Evolutionary conservation across 169 alveolate species (phyloP), one percentile per base, ranked within the genome.

Genomic region (Eimeria tenella): DNA sequence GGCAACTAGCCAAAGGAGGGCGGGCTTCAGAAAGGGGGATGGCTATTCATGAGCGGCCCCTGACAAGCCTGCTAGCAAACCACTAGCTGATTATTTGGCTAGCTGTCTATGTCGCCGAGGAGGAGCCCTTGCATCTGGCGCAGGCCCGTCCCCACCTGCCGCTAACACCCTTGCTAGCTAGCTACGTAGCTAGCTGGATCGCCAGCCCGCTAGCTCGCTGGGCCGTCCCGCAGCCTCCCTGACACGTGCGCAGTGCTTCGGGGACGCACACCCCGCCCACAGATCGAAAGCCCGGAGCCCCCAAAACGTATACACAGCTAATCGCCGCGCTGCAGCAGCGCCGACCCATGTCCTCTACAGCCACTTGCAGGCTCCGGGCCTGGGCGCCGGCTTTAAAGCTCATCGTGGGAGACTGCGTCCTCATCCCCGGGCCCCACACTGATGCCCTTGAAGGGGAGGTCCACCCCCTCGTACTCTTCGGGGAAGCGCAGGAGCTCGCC

Each of bases 401-500:
- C 93, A 25, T 86, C 93, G 84, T 86, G 93, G 21, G 60, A n/a
- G 23, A 56, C 53, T 3, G 50, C 93, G n/a, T 42, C 84, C 42
- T 86, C 73, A 68, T 60, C 81, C 49, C 65, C 55, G 42, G 77
- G 71, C 19, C 77, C 84, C 19, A 19, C 15, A 55, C 68, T 56
- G 49, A 70, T 68, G 84, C 60, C 73, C 31, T 70, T 65, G 93
- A 68, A 86, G 25, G 93, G 93, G 70, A 86, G 60, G 10, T 86
- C 84, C 6, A 86, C 49, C 58, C 93, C 93, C 53, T 65, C 62
- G 84, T 86, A 86, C n/a, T 86, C 93, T 86, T 86, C 93, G 50
- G 93, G 93, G 93, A 68, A 86, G 58, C 93, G 83, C 56, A 86
- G 84, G 21, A 70, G 83, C 56, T 86, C 93, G 11, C 93, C 93